These are phyloP conservation scores for Cornus controversa DNA, from an alignment of 148 eudicot genomes.

Conservation along the genomic window DNA sequence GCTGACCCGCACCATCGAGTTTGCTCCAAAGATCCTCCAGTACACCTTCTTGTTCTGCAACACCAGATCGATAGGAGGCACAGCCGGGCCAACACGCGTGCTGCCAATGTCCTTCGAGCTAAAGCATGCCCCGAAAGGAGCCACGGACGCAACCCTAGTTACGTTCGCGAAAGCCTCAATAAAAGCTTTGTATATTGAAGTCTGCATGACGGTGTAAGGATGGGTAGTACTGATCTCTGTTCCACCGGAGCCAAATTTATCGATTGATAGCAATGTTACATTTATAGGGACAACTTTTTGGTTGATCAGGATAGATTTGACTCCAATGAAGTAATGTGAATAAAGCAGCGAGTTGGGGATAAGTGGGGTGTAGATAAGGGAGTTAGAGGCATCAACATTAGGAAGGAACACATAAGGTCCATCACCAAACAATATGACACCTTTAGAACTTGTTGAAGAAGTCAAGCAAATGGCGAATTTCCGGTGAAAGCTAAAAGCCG, in stretches of 20 bases:
- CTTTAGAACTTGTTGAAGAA: constrained; percentile 10
- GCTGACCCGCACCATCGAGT: constrained; percentile 46
- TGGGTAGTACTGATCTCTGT: constrained; percentile 46
- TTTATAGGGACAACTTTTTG: constrained; percentile 27
- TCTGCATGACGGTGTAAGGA: constrained; percentile 44
- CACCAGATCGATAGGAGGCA: constrained; percentile 43
- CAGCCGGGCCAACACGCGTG: constrained; percentile 29
- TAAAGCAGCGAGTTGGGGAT: constrained; percentile 28
- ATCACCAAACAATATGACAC: constrained; percentile 43
- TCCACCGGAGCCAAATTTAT: no score
- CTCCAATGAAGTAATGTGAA: constrained; percentile 36
- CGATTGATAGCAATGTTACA: constrained; percentile 29
- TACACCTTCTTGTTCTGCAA: constrained; percentile 28
- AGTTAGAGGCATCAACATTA: constrained; percentile 24
- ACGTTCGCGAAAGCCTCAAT: constrained; percentile 14
- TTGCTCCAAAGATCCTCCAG: no score
- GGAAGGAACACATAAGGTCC: constrained; percentile 46
- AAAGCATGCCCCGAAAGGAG: constrained; percentile 44
- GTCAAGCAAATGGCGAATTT: constrained; percentile 48
- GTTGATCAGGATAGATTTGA: constrained; percentile 33
- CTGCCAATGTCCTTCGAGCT: constrained; percentile 1
- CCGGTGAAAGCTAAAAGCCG: constrained; percentile 21
- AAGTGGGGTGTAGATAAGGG: constrained; percentile 53
- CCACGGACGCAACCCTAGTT: constrained; percentile 17
- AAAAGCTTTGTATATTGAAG: constrained; percentile 35